A percentile compares a stretch with the other conserved stretches of the same genome.
Conservation (phyloP, 1,284 basidiomycete species). For the Meira nashicola region DNA sequence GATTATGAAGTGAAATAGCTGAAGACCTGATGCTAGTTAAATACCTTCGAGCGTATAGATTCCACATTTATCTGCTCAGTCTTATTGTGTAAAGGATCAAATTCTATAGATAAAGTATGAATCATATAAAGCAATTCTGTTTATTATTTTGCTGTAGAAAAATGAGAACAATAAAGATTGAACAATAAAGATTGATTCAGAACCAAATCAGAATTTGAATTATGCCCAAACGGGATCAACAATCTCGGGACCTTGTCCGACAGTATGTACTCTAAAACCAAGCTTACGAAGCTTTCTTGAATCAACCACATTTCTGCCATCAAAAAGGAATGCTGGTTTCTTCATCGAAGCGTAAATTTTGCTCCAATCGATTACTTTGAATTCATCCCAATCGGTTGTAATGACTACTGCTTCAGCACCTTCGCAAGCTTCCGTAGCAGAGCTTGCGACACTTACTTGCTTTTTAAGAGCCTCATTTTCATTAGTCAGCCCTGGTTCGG, state of each 20-base stretch:
- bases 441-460: conserved; percentile 73
- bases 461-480: conserved; percentile 69
- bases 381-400: conserved; percentile 72
- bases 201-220: too few species aligned
- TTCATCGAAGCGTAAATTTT: conserved; percentile 80
- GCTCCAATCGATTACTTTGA: conserved; percentile 84
- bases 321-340: conserved; percentile 74
- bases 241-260: conserved; percentile 52
- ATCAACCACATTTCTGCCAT: conserved; percentile 81
- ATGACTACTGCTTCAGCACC: conserved; percentile 87
- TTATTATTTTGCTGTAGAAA: too few species aligned
- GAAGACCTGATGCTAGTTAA: too few species aligned
- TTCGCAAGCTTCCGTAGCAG: conserved; percentile 80
- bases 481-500: conserved; percentile 59
- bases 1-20: too few species aligned
- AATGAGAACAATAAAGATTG: too few species aligned
- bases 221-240: conserved; percentile 49
- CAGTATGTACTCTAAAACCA: conserved; percentile 75
- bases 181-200: too few species aligned
- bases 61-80: too few species aligned
- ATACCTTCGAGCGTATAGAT: too few species aligned
- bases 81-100: too few species aligned
- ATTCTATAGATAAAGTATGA: too few species aligned
- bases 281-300: conserved; percentile 72
- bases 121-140: too few species aligned